A percentile compares a stretch with the other conserved stretches of the same genome.
These are phyloP conservation scores for Trichosanthes truncata DNA, from an alignment of 306 rosid species.

Conservation along the genomic window DNA sequence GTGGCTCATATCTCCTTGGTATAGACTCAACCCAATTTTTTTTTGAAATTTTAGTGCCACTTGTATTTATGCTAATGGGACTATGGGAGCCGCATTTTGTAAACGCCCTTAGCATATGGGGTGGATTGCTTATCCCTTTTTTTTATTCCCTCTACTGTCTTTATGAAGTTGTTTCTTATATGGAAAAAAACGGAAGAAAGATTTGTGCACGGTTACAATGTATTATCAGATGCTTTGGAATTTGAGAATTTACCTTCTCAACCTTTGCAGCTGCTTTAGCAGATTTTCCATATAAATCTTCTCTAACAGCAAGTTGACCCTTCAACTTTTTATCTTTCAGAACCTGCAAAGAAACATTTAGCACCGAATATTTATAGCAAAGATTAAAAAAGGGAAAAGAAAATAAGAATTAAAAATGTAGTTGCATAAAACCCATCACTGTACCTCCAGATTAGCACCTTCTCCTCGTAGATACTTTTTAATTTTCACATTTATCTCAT, in stretches of 20 bases:
- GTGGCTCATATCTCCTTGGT: no score
- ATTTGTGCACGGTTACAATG: neutral
- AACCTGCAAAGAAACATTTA: conserved; percentile 25
- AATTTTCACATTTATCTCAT: conserved; percentile 43
- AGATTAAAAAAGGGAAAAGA: neutral
- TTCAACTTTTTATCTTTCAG: conserved; percentile 65
- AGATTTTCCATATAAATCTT: conserved; percentile 44
- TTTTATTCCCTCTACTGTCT: neutral
- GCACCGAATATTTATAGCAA: neutral
- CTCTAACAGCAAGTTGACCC: conserved; percentile 58
- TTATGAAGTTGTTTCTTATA: neutral
- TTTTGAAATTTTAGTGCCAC: no score
- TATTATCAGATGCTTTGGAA: neutral
- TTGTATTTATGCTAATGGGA: neutral
- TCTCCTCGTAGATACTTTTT: conserved; percentile 82
- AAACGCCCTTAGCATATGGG: no score
- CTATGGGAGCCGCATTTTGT: no score
- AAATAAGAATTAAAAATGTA: neutral
- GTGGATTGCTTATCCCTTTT: neutral
- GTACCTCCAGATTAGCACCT: conserved; percentile 59
- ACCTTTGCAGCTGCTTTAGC: conserved; percentile 73
- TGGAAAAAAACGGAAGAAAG: neutral
- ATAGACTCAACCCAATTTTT: neutral
- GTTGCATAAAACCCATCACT: neutral
- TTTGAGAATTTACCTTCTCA: conserved; percentile 47